These are phyloP conservation scores for Aspergillus heteromorphus DNA, from an alignment of 495 filamentous ascomycete genomes.

Conservation along the genomic window DNA sequence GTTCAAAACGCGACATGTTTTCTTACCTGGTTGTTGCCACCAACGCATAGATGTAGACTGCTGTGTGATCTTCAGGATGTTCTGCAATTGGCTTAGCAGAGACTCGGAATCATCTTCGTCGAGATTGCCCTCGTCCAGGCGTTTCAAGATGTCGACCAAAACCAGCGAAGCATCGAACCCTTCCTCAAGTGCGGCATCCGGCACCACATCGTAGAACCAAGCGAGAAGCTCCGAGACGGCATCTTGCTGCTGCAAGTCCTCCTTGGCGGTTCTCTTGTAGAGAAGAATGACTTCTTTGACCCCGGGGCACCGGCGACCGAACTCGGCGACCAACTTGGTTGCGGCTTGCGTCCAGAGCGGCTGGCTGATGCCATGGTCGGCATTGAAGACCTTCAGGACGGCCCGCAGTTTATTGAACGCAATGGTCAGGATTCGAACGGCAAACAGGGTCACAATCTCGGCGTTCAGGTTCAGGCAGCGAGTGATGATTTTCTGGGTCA, in stretches of 20 bases:
- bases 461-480: conserved; percentile 71
- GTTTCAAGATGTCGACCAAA: conserved; percentile 59
- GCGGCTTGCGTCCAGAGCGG: conserved; percentile 62
- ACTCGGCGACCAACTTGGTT: conserved; percentile 61
- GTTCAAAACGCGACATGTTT: background rate
- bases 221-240: conserved; percentile 66
- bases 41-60: conserved; percentile 77
- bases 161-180: conserved; percentile 79
- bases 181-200: conserved; percentile 72
- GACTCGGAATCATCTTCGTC: conserved; percentile 43
- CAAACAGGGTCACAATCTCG: conserved; percentile 75
- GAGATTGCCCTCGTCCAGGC: conserved; percentile 37
- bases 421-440: conserved; percentile 67
- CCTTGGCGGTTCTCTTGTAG: conserved; percentile 59
- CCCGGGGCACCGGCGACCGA: conserved; percentile 70
- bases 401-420: conserved; percentile 71
- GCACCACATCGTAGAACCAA: conserved; percentile 75
- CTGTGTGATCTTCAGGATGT: conserved; percentile 69
- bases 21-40: conserved; percentile 61
- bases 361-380: conserved; percentile 33
- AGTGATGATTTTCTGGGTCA: conserved; percentile 68
- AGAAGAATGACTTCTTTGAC: conserved; percentile 69
- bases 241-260: conserved; percentile 72
- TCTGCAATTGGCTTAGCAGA: conserved; percentile 63
- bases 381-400: conserved; percentile 40